Conservation (phyloP, 768 basidiomycete species). For the Serendipita vermifera region DNA sequence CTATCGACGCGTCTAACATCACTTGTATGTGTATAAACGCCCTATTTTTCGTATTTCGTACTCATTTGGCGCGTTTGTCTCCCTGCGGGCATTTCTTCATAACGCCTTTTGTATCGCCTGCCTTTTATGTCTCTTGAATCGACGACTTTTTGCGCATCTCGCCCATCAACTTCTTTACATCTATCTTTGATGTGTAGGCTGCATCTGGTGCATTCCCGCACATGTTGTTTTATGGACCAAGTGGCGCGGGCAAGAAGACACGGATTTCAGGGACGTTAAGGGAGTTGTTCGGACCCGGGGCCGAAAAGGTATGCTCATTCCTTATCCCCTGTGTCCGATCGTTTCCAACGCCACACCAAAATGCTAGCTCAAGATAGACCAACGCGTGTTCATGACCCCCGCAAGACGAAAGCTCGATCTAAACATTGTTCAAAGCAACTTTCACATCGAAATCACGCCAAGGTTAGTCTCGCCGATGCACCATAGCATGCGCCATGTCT, state of each 20-base stretch:
- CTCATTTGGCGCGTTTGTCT: neutral
- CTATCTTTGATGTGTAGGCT: constrained; percentile 36
- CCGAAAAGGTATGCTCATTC: constrained; percentile 59
- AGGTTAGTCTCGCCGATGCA: constrained; percentile 37
- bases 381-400: constrained; percentile 87
- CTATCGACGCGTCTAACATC: constrained; percentile 71
- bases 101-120: neutral
- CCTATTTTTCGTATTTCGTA: constrained; percentile 15
- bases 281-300: constrained; percentile 81
- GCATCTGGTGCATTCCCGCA: constrained; percentile 92
- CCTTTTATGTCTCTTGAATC: neutral
- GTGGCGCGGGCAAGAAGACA: constrained; percentile 97
- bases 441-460: constrained; percentile 93
- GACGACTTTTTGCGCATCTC: neutral
- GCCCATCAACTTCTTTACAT: neutral
- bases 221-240: constrained; percentile 93
- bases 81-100: neutral
- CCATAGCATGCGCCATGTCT: neutral
- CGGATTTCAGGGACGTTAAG: constrained; percentile 79
- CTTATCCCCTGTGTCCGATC: neutral
- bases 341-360: neutral
- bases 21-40: constrained; percentile 35
- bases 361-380: constrained; percentile 86
- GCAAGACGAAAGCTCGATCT: constrained; percentile 90
- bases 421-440: constrained; percentile 95